A percentile compares a stretch with the other conserved stretches of the same genome.
phyloP scores from a whole-genome alignment of 2,329 filamentous ascomycete species.

The Penicillium brevicompactum region DNA sequence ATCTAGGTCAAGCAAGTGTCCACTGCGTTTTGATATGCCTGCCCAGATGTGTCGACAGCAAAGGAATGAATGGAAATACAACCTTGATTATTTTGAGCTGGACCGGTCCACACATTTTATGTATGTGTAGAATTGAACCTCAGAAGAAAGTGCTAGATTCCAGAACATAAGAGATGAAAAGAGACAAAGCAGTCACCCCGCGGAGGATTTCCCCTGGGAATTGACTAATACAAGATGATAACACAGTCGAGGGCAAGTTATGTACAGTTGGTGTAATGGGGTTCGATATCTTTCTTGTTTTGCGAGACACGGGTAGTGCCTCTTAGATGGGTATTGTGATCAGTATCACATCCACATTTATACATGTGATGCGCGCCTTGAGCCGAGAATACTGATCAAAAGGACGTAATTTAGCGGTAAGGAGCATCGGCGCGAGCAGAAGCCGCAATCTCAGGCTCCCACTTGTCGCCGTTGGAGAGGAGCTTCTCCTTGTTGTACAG shows the following conservation, averaged over 20 bases:
- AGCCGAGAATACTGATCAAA: background rate
- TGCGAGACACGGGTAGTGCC: slow-evolving; percentile 16
- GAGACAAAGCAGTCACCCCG: slow-evolving; percentile 25
- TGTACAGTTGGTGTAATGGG: slow-evolving; percentile 33
- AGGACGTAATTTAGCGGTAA: slow-evolving; percentile 65
- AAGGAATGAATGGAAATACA: background rate
- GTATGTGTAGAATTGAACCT: slow-evolving; percentile 14
- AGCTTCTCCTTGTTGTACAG: slow-evolving; percentile 98
- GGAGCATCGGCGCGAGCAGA: slow-evolving; percentile 90
- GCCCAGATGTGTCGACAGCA: background rate
- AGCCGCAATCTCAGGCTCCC: slow-evolving; percentile 96
- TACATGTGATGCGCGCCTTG: background rate
- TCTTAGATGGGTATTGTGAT: slow-evolving; percentile 10
- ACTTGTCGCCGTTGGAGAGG: slow-evolving; percentile 87
- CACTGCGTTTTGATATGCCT: background rate
- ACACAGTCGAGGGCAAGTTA: slow-evolving; percentile 31
- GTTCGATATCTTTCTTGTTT: slow-evolving; percentile 18
- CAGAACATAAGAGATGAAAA: slow-evolving; percentile 31
- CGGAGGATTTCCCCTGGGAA: slow-evolving; percentile 24
- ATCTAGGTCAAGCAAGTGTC: background rate
- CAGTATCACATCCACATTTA: slow-evolving; percentile 3
- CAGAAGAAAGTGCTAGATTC: slow-evolving; percentile 28
- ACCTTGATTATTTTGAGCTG: background rate
- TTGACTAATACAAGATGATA: slow-evolving; percentile 36
- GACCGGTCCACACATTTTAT: slow-evolving; percentile 1